Percentiles rank a stretch among this genome's conserved stretches.
These are phyloP conservation scores for Omphalotus olearius DNA, from an alignment of 1,284 basidiomycete genomes.

Conservation along the genomic window DNA sequence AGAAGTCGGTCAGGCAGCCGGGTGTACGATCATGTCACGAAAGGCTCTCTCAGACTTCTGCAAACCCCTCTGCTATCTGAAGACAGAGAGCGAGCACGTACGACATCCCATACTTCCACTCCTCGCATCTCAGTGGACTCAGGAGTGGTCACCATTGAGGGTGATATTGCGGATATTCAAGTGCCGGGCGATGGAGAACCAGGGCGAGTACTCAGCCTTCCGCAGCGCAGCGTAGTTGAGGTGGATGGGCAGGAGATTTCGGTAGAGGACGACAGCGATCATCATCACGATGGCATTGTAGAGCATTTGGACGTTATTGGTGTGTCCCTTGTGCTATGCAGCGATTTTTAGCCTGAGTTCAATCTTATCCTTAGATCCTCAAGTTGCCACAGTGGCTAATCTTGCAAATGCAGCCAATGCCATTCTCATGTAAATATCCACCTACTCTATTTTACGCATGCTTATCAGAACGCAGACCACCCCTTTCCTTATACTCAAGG, in stretches of 20 bases:
- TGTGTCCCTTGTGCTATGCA: slow-evolving; percentile 22
- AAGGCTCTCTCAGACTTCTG: neutral
- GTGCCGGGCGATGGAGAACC: slow-evolving; percentile 24
- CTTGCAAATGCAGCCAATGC: slow-evolving; percentile 78
- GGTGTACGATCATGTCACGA: slow-evolving; percentile 13
- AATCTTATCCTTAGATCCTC: slow-evolving; percentile 51
- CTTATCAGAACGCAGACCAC: slow-evolving; percentile 44
- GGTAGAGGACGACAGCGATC: slow-evolving; percentile 25
- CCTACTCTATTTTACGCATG: slow-evolving; percentile 1
- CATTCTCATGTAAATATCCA: slow-evolving; percentile 53
- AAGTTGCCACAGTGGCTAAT: slow-evolving; percentile 65
- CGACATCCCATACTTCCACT: neutral
- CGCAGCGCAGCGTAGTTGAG: slow-evolving; percentile 3
- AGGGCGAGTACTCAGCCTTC: slow-evolving; percentile 21
- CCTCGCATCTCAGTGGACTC: slow-evolving; percentile 2
- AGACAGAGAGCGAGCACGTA: neutral
- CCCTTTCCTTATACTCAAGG: slow-evolving; percentile 62
- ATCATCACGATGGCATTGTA: slow-evolving; percentile 70
- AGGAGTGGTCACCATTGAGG: slow-evolving; percentile 13
- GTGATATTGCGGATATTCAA: slow-evolving; percentile 21
- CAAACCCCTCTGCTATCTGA: slow-evolving; percentile 1
- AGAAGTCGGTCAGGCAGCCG: slow-evolving; percentile 9
- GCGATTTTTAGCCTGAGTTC: neutral
- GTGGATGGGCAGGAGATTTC: neutral
- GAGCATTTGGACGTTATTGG: slow-evolving; percentile 78